Percentiles rank a stretch among this genome's conserved stretches.
Conservation (phyloP, 2,329 filamentous ascomycete species). For the Pyrenochaeta sp. region DNA sequence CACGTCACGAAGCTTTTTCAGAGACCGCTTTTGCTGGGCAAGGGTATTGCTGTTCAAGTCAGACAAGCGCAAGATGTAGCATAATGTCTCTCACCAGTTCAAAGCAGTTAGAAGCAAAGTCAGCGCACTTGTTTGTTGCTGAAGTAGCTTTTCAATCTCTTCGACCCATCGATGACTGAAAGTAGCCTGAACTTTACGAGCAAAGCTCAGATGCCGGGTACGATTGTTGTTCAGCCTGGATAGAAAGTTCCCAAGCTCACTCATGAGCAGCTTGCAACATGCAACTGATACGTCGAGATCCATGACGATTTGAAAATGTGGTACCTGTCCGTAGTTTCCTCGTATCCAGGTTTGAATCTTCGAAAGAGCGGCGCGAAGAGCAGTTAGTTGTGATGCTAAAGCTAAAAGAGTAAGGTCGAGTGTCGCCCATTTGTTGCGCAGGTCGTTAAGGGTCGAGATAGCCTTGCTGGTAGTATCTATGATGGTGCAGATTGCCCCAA, state of each 20-base stretch:
- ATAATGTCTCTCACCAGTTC: slow-evolving; percentile 27
- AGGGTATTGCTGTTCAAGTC: slow-evolving; percentile 19
- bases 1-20: slow-evolving; percentile 6
- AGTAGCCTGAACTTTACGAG: slow-evolving; percentile 12
- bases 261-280: slow-evolving; percentile 18
- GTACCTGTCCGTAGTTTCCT: not conserved
- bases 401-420: slow-evolving; percentile 20
- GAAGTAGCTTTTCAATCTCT: slow-evolving; percentile 20
- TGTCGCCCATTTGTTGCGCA: slow-evolving; percentile 11
- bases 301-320: slow-evolving; percentile 24
- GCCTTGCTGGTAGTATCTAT: slow-evolving; percentile 9
- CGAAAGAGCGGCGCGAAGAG: slow-evolving; percentile 19
- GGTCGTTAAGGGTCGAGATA: slow-evolving; percentile 1
- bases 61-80: too few relatives aligned
- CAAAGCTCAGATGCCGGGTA: slow-evolving; percentile 3
- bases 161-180: slow-evolving; percentile 11
- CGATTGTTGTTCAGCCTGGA: slow-evolving; percentile 1
- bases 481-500: slow-evolving; percentile 4
- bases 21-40: slow-evolving; percentile 11
- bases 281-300: slow-evolving; percentile 21
- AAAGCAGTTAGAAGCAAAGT: slow-evolving; percentile 25
- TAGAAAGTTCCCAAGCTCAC: slow-evolving; percentile 13
- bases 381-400: slow-evolving; percentile 18
- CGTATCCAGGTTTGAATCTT: slow-evolving; percentile 28
- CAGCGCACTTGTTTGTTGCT: slow-evolving; percentile 17